These are phyloP conservation scores for Lachancea kluyveri DNA, from an alignment of 805 yeast genomes.

Conservation along the genomic window DNA sequence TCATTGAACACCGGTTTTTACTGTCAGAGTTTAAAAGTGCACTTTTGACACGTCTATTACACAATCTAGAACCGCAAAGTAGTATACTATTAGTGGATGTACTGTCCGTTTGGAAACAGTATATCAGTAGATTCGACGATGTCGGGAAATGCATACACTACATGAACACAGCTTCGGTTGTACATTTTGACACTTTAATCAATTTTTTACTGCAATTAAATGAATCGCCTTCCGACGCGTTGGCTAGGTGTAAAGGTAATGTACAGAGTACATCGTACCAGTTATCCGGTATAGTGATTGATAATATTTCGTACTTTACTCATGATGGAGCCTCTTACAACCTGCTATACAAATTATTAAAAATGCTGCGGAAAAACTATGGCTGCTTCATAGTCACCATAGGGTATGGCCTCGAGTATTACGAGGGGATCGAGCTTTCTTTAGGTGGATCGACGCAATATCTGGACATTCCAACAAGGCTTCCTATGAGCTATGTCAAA, in stretches of 20 bases:
- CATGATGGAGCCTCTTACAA: constrained; percentile 15
- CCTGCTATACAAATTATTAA: constrained; percentile 14
- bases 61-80: constrained; percentile 3
- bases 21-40: constrained; percentile 14
- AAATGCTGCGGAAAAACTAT: constrained; percentile 15
- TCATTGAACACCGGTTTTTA: constrained; percentile 22
- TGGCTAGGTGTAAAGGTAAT: constrained; percentile 16
- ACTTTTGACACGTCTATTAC: constrained; percentile 9
- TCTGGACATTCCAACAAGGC: constrained; percentile 12
- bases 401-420: constrained; percentile 24
- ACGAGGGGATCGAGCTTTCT: constrained; percentile 22
- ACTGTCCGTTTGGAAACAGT: constrained; percentile 16
- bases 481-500: constrained; percentile 21
- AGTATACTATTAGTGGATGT: constrained; percentile 20
- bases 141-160: constrained; percentile 6
- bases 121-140: constrained; percentile 1
- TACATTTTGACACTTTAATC: constrained; percentile 17
- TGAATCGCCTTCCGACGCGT: constrained; percentile 19
- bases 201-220: constrained; percentile 19
- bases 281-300: constrained; percentile 27
- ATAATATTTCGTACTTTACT: constrained; percentile 25
- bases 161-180: constrained; percentile 18
- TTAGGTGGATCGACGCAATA: constrained; percentile 6
- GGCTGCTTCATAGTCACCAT: constrained; percentile 27
- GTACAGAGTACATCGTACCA: constrained; percentile 9